Evolutionary conservation across 169 alveolate species (phyloP), one percentile per base, ranked within the genome.

Genomic region (Plasmodium billcollinsi): DNA sequence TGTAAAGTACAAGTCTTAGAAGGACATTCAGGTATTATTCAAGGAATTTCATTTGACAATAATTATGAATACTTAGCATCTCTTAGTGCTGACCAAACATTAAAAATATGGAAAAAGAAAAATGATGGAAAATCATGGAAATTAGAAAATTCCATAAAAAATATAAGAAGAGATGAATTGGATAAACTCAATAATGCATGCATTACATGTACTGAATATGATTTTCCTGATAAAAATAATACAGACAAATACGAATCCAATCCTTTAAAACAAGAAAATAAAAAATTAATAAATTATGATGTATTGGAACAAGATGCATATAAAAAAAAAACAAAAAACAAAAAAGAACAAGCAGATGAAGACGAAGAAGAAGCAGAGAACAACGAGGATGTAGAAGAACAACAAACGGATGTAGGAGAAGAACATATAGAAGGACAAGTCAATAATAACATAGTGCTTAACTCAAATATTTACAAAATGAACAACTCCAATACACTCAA

Each of bases 41-140:
- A 95, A 62, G 97, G 97, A 7, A 94, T 95, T 49, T 88, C 96
- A 45, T 74, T 94, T 61, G 97, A 95, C 47, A 94, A 95, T 8
- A 88, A 93, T 49, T 93, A 92, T 70, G 93, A 94, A 47, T 88
- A 89, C 72, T 66, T 96, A 65, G 98, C 97, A 18, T 96, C 98
- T n/a, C 97, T 95, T 73, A 94, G 97, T 56, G 95, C 96, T 59
- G 98, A 96, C 58, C 97, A 95, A 74, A 94, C 94, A 1, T 89
- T 94, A 26, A 67, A 95, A 66, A 88, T 94, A 45, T 94, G 96
- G 96, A 94, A 94, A 66, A 74, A 95, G 52, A 75, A 94, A 65
- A 69, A 67, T 21, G 95, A 94, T 58, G 92, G 92, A 5, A 94
- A 92, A 78, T 75, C 89, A 39, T 94, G 96, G 96, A 94, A 94